phyloP scores from a whole-genome alignment of 1,284 basidiomycete species.

The Pseudozyma thailandica region DNA sequence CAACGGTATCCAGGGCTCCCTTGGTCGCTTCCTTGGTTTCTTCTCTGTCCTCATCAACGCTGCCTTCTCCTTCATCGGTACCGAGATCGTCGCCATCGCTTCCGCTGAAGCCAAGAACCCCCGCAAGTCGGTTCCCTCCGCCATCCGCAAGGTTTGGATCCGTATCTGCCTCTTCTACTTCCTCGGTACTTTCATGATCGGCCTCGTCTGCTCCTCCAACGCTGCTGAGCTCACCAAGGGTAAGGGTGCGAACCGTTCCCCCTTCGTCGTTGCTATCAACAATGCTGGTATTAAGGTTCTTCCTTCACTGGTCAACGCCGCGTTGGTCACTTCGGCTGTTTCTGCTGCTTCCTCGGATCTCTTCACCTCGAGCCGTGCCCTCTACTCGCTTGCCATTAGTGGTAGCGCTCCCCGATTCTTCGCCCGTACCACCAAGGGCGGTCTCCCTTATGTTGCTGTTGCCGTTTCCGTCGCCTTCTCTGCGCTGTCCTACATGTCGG shows the following conservation, averaged over 20 bases:
- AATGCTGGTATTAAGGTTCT: slow-evolving; percentile 69
- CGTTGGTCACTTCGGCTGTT: slow-evolving; percentile 80
- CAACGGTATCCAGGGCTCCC: slow-evolving; percentile 71
- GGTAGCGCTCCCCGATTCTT: slow-evolving; percentile 83
- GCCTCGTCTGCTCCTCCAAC: slow-evolving; percentile 58
- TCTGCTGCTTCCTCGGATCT: slow-evolving; percentile 85
- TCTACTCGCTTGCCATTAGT: slow-evolving; percentile 79
- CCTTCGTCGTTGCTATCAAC: slow-evolving; percentile 67
- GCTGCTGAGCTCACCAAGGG: slow-evolving; percentile 49
- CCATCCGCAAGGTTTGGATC: slow-evolving; percentile 58
- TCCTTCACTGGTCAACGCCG: slow-evolving; percentile 76
- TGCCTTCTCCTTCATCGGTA: slow-evolving; percentile 83
- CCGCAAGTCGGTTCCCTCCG: slow-evolving; percentile 60
- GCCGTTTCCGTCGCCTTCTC: slow-evolving; percentile 77
- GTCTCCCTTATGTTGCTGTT: slow-evolving; percentile 81
- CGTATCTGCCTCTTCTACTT: slow-evolving; percentile 64
- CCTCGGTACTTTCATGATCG: slow-evolving; percentile 70
- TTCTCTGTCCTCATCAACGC: slow-evolving; percentile 71
- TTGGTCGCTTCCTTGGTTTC: slow-evolving; percentile 68
- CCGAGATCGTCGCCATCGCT: slow-evolving; percentile 86
- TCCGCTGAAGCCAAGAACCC: slow-evolving; percentile 75
- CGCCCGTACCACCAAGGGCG: slow-evolving; percentile 75
- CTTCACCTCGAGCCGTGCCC: slow-evolving; percentile 80
- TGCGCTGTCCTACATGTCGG: slow-evolving; percentile 75
- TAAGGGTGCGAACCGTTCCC: slow-evolving; percentile 47